phyloP scores from a whole-genome alignment of 371 early-diverging fungal species.

The Mucor lusitanicus region DNA sequence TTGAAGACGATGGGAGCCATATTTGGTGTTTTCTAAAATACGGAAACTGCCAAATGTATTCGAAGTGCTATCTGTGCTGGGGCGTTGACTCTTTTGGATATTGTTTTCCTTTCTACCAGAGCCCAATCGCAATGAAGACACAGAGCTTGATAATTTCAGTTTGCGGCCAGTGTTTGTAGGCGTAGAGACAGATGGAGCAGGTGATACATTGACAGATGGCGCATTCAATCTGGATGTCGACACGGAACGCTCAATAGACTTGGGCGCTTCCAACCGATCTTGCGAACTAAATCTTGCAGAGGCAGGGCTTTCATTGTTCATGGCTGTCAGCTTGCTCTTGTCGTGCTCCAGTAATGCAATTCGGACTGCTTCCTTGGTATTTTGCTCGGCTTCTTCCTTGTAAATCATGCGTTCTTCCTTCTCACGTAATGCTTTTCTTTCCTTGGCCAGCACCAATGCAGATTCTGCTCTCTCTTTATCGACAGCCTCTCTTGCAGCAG shows the following conservation, averaged over 20 bases:
- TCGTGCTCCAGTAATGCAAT: slow-evolving; percentile 15
- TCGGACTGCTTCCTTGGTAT: slow-evolving; percentile 11
- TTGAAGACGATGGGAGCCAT: slow-evolving; percentile 7
- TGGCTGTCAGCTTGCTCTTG: neutral
- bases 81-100: slow-evolving; percentile 6
- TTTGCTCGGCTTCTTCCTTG: slow-evolving; percentile 20
- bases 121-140: slow-evolving; percentile 25
- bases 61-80: neutral
- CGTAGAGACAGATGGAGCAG: slow-evolving; percentile 30
- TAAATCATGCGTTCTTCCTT: slow-evolving; percentile 20
- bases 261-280: neutral
- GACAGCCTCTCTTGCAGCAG: slow-evolving; percentile 20
- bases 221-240: slow-evolving; percentile 31
- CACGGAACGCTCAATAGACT: slow-evolving; percentile 23
- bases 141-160: slow-evolving; percentile 21
- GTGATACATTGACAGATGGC: slow-evolving; percentile 24
- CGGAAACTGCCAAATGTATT: slow-evolving; percentile 25
- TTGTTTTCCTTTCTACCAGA: slow-evolving; percentile 9
- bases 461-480: slow-evolving; percentile 18
- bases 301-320: neutral
- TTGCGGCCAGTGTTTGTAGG: slow-evolving; percentile 20
- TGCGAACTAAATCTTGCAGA: neutral
- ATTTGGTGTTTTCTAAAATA: slow-evolving; percentile 26
- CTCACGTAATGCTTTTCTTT: slow-evolving; percentile 23
- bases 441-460: slow-evolving; percentile 7